phyloP scores from a whole-genome alignment of 176 grass and related monocot species.

The Triticum turgidum region DNA sequence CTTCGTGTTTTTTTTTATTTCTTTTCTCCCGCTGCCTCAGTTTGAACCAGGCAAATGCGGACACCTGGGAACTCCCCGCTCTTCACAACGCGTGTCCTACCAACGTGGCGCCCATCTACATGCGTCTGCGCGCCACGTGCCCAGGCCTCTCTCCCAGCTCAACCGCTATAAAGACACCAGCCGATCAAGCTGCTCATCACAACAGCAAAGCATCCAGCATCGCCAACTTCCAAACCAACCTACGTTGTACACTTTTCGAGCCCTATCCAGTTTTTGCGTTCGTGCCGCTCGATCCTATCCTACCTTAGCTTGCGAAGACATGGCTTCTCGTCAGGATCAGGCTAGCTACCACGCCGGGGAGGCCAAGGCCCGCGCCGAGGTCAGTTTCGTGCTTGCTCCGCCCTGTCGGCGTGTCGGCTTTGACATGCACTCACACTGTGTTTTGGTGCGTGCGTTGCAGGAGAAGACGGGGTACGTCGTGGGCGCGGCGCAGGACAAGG shows the following conservation, averaged over 20 bases:
- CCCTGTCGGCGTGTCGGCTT: too few species aligned
- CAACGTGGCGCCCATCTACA: constrained; percentile 28
- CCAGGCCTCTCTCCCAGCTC: neutral
- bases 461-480: constrained; percentile 37
- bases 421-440: neutral
- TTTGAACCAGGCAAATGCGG: neutral
- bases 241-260: neutral
- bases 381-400: neutral
- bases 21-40: neutral
- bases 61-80: constrained; percentile 18
- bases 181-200: neutral
- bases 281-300: neutral
- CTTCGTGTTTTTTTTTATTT: neutral
- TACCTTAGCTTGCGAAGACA: neutral
- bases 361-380: constrained; percentile 64
- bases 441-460: neutral
- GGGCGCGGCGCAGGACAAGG: constrained; percentile 36
- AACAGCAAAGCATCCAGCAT: neutral
- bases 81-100: constrained; percentile 28
- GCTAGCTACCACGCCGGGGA: constrained; percentile 54
- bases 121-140: constrained; percentile 28
- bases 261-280: neutral
- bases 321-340: constrained; percentile 60
- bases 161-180: neutral
- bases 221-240: neutral